Base-by-base conservation (phyloP, 768 basidiomycete genomes). In the Podaxis rugospora region DNA sequence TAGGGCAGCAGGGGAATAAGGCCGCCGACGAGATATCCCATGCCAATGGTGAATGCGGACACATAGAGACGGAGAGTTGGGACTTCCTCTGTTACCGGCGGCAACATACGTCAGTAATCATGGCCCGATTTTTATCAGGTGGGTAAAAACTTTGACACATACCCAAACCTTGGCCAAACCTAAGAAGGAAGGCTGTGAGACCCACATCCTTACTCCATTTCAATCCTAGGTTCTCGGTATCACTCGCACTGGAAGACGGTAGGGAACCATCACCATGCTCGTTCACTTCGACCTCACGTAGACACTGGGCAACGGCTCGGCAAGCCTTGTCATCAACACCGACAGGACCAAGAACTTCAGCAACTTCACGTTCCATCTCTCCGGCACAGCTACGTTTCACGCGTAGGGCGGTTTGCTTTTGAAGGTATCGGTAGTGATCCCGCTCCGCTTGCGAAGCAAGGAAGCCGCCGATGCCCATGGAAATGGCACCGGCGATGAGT, bases 391-490 rank as follows among this genome's bases (percentile, higher is more conserved):
- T 93, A 11, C 92, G 87, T 2, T 82, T 71, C n/a, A 98, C 95
- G 32, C 95, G 88, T 16, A 87, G 82, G 46, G 87, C 78, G 9
- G 93, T 95, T 63, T 87, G 83, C 40, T 83, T 80, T 28, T 80
- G 84, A 32, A 90, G 83, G 75, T 90, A 97, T 50, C 87, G 90
- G 71, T 89, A 95, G 74, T 97, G 91, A 71, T 98, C 96, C 50
- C 95, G 88, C 74, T 99, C 97, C 32, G 96, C 90, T 74, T 99
- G 93, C 1, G 95, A 94, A 2, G 95, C 95, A 52, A 99, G 88
- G 82, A 96, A 98, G 18, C 96, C 96, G 56, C 97, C 97, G 42
- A 99, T 91, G 63, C 97, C 97, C 96, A 99, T 99, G 1, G 92
- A 94, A 50, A 98, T 92, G 11, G 95, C 92, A 5, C 97, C 97